phyloP scores from a whole-genome alignment of 2,329 filamentous ascomycete genomes.

The Cytospora piceicola region DNA sequence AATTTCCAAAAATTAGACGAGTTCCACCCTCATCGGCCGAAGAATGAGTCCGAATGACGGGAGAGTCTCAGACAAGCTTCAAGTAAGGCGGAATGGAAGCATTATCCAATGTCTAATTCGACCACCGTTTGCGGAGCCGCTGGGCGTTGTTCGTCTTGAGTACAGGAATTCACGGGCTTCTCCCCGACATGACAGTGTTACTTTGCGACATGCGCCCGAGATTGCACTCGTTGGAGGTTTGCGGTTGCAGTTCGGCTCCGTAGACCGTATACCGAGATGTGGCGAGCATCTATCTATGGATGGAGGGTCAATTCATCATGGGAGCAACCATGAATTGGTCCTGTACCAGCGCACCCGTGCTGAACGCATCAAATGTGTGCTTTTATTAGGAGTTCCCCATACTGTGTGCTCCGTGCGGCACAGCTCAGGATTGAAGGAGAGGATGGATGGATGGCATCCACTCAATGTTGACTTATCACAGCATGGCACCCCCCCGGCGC shows the following conservation, averaged over 20 bases:
- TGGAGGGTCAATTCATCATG: not conserved
- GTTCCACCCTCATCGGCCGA: slow-evolving; percentile 23
- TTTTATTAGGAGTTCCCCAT: not conserved
- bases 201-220: slow-evolving; percentile 20
- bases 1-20: not conserved
- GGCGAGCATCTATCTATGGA: slow-evolving; percentile 3
- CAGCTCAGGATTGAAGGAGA: slow-evolving; percentile 3
- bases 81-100: slow-evolving; percentile 12
- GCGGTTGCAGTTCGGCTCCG: slow-evolving; percentile 21
- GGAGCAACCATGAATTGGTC: not conserved
- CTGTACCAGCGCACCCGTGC: not conserved
- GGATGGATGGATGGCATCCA: slow-evolving; percentile 1
- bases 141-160: not conserved
- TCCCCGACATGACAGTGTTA: slow-evolving; percentile 12
- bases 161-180: slow-evolving; percentile 3
- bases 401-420: slow-evolving; percentile 3
- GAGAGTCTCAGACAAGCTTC: slow-evolving; percentile 20
- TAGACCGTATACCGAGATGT: slow-evolving; percentile 20
- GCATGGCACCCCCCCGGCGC: not conserved
- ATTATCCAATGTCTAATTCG: slow-evolving; percentile 10
- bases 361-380: not conserved
- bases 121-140: not conserved
- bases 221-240: slow-evolving; percentile 17
- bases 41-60: slow-evolving; percentile 16
- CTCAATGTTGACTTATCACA: not conserved